Percentiles rank a stretch among this genome's conserved stretches.
Conservation (phyloP, 805 yeast genomes). For the Hanseniaspora valbyensis region DNA sequence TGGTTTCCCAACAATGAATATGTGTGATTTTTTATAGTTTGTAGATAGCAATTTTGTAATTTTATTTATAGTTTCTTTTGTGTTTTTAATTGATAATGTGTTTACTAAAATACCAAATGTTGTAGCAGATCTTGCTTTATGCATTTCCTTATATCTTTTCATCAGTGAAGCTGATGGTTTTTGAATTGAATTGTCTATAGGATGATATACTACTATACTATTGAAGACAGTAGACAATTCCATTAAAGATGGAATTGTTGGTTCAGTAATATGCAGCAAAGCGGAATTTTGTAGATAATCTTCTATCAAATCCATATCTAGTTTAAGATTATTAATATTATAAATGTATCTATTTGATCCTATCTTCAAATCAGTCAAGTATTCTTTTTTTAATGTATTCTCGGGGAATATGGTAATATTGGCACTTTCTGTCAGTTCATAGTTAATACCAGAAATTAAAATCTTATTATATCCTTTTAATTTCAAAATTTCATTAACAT, state of each 20-base stretch:
- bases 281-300: conserved; percentile 36
- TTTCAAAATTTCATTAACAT: conserved; percentile 31
- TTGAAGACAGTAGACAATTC: conserved; percentile 62
- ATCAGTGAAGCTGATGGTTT: conserved; percentile 72
- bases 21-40: conserved; percentile 83
- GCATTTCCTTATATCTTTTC: conserved; percentile 79
- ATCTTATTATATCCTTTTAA: conserved; percentile 27
- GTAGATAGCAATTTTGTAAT: conserved; percentile 50
- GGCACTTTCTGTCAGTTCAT: conserved; percentile 33
- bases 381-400: conserved; percentile 4
- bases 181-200: conserved; percentile 45
- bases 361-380: not conserved
- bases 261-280: conserved; percentile 59
- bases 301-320: conserved; percentile 1
- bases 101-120: conserved; percentile 87
- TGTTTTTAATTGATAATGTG: conserved; percentile 70
- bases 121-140: conserved; percentile 78
- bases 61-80: conserved; percentile 52
- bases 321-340: not conserved
- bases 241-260: conserved; percentile 69
- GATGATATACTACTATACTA: conserved; percentile 34
- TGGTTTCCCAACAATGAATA: conserved; percentile 95
- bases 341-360: conserved; percentile 12
- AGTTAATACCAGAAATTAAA: conserved; percentile 23
- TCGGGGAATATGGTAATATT: conserved; percentile 8